phyloP scores from a whole-genome alignment of 345 rosid species.

The Linum usitatissimum region DNA sequence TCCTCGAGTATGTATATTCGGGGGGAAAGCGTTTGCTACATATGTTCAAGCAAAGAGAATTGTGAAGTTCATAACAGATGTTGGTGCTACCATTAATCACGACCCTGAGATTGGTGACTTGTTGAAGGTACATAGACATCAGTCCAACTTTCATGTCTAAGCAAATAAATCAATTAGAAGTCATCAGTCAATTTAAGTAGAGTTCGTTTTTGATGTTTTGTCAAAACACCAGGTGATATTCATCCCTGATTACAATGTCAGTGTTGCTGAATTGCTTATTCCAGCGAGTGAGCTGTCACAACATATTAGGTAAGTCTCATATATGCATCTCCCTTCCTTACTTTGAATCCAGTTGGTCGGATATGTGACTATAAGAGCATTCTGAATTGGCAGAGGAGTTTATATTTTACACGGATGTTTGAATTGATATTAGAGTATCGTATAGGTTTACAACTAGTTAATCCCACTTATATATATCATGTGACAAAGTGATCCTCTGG shows the following conservation, averaged over 20 bases:
- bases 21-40: constrained; percentile 8
- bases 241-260: constrained; percentile 77
- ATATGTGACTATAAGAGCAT: background rate
- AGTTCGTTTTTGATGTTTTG: constrained; percentile 5
- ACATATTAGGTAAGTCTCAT: constrained; percentile 54
- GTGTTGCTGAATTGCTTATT: constrained; percentile 73
- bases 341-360: background rate
- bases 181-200: background rate
- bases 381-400: background rate
- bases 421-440: background rate
- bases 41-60: constrained; percentile 10
- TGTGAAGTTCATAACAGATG: constrained; percentile 9
- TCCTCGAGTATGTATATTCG: constrained; percentile 10
- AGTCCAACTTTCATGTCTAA: too few species aligned
- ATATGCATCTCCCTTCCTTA: constrained; percentile 2
- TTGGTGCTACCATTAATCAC: constrained; percentile 2
- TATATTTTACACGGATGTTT: background rate
- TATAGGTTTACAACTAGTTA: background rate
- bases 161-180: too few species aligned
- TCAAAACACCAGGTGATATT: constrained; percentile 41
- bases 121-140: background rate
- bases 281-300: constrained; percentile 86
- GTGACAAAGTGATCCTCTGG: too few species aligned
- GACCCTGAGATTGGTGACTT: constrained; percentile 8
- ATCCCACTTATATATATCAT: background rate